phyloP scores from a whole-genome alignment of 1,284 basidiomycete genomes.

The Malassezia nana region DNA sequence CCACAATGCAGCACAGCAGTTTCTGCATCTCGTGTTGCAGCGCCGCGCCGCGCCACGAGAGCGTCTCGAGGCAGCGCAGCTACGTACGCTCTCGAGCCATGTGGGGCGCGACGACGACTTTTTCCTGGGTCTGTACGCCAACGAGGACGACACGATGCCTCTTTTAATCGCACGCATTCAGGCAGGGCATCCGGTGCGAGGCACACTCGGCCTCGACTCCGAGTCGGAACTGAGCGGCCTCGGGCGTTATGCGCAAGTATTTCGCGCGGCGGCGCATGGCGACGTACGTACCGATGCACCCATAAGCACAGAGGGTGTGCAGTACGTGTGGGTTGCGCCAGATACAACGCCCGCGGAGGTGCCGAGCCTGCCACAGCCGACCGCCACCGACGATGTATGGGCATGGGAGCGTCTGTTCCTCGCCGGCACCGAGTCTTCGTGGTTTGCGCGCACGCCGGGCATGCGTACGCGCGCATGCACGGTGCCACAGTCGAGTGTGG shows the following conservation, averaged over 20 bases:
- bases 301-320: neutral
- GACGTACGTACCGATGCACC: neutral
- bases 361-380: neutral
- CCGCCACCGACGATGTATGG: neutral
- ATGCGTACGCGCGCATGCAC: neutral
- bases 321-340: neutral
- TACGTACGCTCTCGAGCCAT: slow-evolving; percentile 13
- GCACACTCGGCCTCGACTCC: slow-evolving; percentile 14
- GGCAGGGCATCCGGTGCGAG: slow-evolving; percentile 17
- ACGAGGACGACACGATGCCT: neutral
- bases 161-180: neutral
- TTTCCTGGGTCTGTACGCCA: slow-evolving; percentile 6
- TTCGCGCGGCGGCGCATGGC: neutral
- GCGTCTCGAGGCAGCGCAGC: neutral
- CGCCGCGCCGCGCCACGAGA: neutral
- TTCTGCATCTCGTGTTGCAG: slow-evolving; percentile 51
- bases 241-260: neutral
- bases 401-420: neutral
- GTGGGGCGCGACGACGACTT: slow-evolving; percentile 13
- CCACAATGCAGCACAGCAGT: slow-evolving; percentile 61
- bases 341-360: neutral
- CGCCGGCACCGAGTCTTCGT: slow-evolving; percentile 2
- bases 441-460: slow-evolving; percentile 6
- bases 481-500: slow-evolving; percentile 6
- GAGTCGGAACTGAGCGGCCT: slow-evolving; percentile 5